Evolutionary conservation across 805 yeast genomes (phyloP), one percentile per base, ranked within the genome.

Genomic region (Cyberlindnera misumaiensis): DNA sequence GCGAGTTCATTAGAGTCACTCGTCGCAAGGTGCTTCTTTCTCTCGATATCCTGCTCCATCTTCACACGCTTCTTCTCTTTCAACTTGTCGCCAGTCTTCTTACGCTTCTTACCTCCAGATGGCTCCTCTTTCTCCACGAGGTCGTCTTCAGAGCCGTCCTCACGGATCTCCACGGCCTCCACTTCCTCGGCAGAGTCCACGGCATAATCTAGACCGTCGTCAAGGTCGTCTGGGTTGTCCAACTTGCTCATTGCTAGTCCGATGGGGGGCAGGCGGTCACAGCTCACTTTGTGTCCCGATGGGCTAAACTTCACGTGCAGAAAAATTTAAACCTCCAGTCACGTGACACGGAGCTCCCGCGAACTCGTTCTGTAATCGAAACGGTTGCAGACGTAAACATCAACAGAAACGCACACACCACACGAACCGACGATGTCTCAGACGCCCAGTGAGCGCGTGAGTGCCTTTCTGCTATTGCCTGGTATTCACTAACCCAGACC

Each of bases 191-290:
- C 70, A 3, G 62, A 49, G 29, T 71, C 74, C 17, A 73, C 65
- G 5, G 67, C 70, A 53, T 83, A 83, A 4, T 70, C 82, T 35
- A 86, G 63, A 3, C 87, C 90, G 55, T 85, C 95, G 36, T 84
- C 89, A 42, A 86, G 65, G 43, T 82, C 95, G 58, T 87, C 95
- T 7, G 46, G 49, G 26, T 41, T 43, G 22, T 41, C 44, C 17
- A 41, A 6, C 24, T 31, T 36, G 20, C 36, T 33, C 43, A 40
- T 40, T 24, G 29, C 31, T 18, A 25, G 17, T 24, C 12, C 18
- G 11, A 5, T 31, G 15, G n/a, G n/a, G n/a, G n/a, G n/a, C n/a
- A n/a, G n/a, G n/a, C n/a, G n/a, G n/a, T 20, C 24, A 20, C 24
- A 20, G 24, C 24, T 20, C n/a, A n/a, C n/a, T n/a, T 20, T 20